Percentiles rank a stretch among this genome's conserved stretches.
Evolutionary conservation across 352 stramenopile genomes (phyloP).

Genomic region (Halophytophthora polymorphica): DNA sequence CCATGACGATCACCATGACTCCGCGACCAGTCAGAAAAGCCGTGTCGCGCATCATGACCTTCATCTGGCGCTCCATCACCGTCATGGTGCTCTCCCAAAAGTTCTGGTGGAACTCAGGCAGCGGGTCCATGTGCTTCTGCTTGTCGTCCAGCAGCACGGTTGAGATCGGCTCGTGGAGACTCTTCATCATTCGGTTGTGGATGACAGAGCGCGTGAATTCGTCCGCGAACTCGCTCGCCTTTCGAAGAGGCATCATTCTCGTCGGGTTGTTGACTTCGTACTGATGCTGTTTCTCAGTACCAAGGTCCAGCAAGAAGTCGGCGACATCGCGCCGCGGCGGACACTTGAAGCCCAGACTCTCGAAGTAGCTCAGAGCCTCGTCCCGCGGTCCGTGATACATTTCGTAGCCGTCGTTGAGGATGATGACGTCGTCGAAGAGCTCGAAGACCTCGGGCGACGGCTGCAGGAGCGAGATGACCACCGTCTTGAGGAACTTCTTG

Average conservation of each 20-base stretch:
- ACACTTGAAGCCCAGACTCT: slow-evolving; percentile 41
- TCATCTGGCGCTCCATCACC: slow-evolving; percentile 44
- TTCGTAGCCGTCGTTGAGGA: slow-evolving; percentile 28
- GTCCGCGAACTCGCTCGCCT: slow-evolving; percentile 16
- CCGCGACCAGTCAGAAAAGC: slow-evolving; percentile 24
- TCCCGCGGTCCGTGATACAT: slow-evolving; percentile 44
- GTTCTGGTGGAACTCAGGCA: slow-evolving; percentile 16
- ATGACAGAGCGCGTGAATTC: slow-evolving; percentile 12
- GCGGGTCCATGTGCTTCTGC: slow-evolving; percentile 70
- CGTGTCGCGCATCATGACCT: slow-evolving; percentile 40
- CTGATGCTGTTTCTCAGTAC: slow-evolving; percentile 26
- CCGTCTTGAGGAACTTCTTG: slow-evolving; percentile 34
- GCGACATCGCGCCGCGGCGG: slow-evolving; percentile 27
- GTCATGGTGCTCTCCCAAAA: slow-evolving; percentile 17
- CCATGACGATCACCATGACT: slow-evolving; percentile 37
- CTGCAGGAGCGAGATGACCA: slow-evolving; percentile 61
- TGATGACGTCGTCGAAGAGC: slow-evolving; percentile 33
- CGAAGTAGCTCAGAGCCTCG: slow-evolving; percentile 37
- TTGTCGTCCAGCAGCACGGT: slow-evolving; percentile 24
- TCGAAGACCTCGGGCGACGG: too few species aligned
- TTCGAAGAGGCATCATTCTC: slow-evolving; percentile 2
- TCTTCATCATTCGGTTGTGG: slow-evolving; percentile 1
- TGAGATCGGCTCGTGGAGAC: slow-evolving; percentile 4
- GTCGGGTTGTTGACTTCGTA: slow-evolving; percentile 13
- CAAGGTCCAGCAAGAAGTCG: slow-evolving; percentile 34